A percentile compares a stretch with the other conserved stretches of the same genome.
phyloP scores from a whole-genome alignment of 2,329 filamentous ascomycete genomes.

The Cryphonectria japonica region DNA sequence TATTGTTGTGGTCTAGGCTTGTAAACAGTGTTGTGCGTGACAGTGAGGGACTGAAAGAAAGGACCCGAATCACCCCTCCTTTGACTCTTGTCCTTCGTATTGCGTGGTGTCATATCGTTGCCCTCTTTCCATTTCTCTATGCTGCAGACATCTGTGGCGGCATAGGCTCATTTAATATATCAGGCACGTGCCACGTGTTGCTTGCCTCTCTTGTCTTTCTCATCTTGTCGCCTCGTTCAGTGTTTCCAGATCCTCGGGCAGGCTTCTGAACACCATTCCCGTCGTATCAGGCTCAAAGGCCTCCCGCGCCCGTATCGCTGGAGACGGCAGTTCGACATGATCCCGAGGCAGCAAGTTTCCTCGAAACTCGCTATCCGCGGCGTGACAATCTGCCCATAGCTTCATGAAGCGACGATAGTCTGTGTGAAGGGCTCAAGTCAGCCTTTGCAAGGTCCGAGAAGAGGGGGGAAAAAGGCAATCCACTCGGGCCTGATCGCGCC shows the following conservation, averaged over 20 bases:
- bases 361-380: conserved; percentile 50
- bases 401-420: conserved; percentile 53
- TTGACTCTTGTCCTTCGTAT: neutral
- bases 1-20: neutral
- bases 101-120: neutral
- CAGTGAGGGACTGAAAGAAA: neutral
- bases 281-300: conserved; percentile 22
- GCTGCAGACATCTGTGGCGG: neutral
- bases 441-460: neutral
- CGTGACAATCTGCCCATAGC: conserved; percentile 51
- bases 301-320: conserved; percentile 45
- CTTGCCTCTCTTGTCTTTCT: neutral
- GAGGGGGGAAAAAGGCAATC: too few relatives aligned
- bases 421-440: conserved; percentile 30
- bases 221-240: conserved; percentile 25
- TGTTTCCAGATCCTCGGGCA: conserved; percentile 40
- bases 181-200: neutral
- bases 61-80: too few relatives aligned
- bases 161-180: neutral
- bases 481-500: too few relatives aligned
- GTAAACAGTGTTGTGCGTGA: neutral
- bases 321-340: conserved; percentile 52
- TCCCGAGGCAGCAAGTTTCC: conserved; percentile 50
- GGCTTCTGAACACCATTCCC: conserved; percentile 14
- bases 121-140: neutral